Evolutionary conservation across 2,329 filamentous ascomycete genomes (phyloP), one percentile per base, ranked within the genome.

Genomic region (Fusarium miscanthi): DNA sequence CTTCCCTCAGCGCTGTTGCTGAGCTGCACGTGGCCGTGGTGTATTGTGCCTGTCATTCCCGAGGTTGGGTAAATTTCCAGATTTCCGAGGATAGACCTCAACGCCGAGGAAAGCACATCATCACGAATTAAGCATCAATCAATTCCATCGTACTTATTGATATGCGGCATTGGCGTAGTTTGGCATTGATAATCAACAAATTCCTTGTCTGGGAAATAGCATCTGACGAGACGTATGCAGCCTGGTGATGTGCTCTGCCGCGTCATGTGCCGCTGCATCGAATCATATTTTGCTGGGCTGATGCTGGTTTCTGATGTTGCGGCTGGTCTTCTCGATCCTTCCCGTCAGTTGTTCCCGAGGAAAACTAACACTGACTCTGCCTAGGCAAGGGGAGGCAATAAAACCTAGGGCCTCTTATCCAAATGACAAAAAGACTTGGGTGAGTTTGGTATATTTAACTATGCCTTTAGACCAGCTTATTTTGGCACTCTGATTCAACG

Each of bases 211-310:
- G n/a, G 51, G 51, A 49, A 31, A 23, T 48, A 65, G 12, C 31
- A 52, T 58, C 56, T 59, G 65, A 57, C 27, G 38, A 54, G 53
- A 61, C 38, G 31, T 27, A 56, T 52, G 56, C 46, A 61, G 30
- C 33, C 45, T 59, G 52, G 48, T 48, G 31, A 49, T 66, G 40
- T 48, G 49, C 51, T 59, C 45, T 69, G 51, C 63, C 54, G 63
- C 51, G 63, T 69, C 70, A 74, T 66, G 69, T 72, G 66, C 58
- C 51, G 52, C 23, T 54, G 30, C n/a, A 58, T 73, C 70, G 62
- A 58, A 65, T 73, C 70, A 73, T 63, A 45, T 61, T 68, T 43
- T 49, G 45, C 65, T 68, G 63, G 65, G 65, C 48, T 53, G 65
- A 68, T 68, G 63, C 31, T 49, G 60, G n/a, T 62, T 48, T 48